Conservation (phyloP, 1,139 yeast genomes). For the Geotrichum carabidarum region DNA sequence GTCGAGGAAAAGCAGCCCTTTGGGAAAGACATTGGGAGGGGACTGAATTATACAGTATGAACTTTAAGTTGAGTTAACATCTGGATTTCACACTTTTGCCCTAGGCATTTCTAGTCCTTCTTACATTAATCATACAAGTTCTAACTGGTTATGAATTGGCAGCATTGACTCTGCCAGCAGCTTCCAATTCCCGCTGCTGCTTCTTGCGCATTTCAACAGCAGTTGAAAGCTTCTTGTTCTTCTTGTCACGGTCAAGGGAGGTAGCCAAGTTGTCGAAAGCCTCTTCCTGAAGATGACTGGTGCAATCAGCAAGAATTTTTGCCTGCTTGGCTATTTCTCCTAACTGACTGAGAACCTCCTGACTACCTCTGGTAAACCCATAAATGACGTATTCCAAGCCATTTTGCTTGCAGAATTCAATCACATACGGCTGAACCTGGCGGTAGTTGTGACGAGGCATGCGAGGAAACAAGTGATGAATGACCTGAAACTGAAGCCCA, state of each 20-base stretch:
- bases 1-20: too few relatives aligned
- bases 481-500: constrained; percentile 86
- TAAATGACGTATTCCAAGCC: constrained; percentile 79
- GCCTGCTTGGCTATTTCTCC: constrained; percentile 80
- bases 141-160: constrained; percentile 1
- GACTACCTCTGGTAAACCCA: constrained; percentile 77
- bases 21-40: too few relatives aligned
- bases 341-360: constrained; percentile 60
- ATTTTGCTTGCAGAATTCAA: constrained; percentile 68
- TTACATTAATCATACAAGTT: too few relatives aligned
- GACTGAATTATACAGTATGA: too few relatives aligned
- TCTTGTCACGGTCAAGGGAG: constrained; percentile 11
- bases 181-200: constrained; percentile 15
- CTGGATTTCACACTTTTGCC: too few relatives aligned
- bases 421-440: constrained; percentile 63
- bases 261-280: constrained; percentile 17
- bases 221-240: constrained; percentile 11
- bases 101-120: too few relatives aligned
- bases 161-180: constrained; percentile 15
- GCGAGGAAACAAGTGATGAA: constrained; percentile 86
- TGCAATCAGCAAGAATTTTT: constrained; percentile 61
- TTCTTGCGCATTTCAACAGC: constrained; percentile 17
- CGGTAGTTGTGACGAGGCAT: constrained; percentile 84
- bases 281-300: constrained; percentile 39
- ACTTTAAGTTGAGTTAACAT: too few relatives aligned